Conservation (phyloP, 345 rosid genomes). For the Passiflora organensis region DNA sequence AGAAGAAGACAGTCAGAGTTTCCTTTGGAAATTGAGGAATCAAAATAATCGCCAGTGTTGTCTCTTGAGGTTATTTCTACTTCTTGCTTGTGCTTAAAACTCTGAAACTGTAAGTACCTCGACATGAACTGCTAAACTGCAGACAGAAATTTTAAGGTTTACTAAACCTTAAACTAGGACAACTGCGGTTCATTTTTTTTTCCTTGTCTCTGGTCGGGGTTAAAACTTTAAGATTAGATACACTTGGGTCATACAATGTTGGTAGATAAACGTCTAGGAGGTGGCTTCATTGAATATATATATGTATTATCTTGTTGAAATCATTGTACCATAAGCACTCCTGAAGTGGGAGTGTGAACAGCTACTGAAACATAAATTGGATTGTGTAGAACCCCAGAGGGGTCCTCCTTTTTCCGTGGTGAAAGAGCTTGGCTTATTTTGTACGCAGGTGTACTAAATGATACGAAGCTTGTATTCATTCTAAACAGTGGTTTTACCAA, state of each 20-base stretch:
- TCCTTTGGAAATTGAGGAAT: conserved; percentile 19
- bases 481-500: too few species aligned
- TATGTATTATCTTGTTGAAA: too few species aligned
- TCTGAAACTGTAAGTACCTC: conserved; percentile 16
- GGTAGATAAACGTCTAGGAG: conserved; percentile 14
- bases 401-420: too few species aligned
- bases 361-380: not conserved
- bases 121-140: conserved; percentile 1
- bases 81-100: conserved; percentile 8
- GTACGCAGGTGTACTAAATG: too few species aligned
- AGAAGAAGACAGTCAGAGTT: conserved; percentile 52
- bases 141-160: conserved; percentile 8
- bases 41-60: conserved; percentile 16
- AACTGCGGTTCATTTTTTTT: conserved; percentile 3
- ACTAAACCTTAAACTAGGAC: conserved; percentile 14
- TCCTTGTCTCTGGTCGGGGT: conserved; percentile 4
- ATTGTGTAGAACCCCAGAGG: too few species aligned
- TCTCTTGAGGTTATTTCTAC: conserved; percentile 7
- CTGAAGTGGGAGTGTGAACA: conserved; percentile 3
- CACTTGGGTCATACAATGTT: conserved; percentile 12
- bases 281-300: conserved; percentile 7
- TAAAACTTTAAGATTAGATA: conserved; percentile 12
- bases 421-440: too few species aligned
- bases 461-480: too few species aligned
- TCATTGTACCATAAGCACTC: conserved; percentile 27